Conservation (phyloP, 345 rosid species). For the Populus pruinosa region DNA sequence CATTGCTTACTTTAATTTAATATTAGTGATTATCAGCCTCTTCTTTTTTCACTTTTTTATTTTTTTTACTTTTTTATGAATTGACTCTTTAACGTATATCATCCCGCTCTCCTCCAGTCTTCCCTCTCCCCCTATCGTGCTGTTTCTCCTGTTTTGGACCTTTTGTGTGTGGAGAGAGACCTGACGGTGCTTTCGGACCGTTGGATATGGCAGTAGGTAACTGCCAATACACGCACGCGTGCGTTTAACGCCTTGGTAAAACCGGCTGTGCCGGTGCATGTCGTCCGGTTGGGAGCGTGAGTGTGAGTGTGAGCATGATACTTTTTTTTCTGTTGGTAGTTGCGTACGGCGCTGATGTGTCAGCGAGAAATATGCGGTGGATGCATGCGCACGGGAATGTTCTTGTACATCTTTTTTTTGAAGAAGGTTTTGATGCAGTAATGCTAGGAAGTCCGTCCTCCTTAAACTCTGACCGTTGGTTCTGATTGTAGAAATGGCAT, state of each 20-base stretch:
- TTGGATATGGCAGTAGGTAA: slow-evolving; percentile 18
- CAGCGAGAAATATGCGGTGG: slow-evolving; percentile 29
- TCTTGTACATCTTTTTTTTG: background rate
- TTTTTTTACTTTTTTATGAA: slow-evolving; percentile 4
- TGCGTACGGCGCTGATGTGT: slow-evolving; percentile 33
- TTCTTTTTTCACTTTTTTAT: background rate
- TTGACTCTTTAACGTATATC: slow-evolving; percentile 30
- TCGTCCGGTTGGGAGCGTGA: slow-evolving; percentile 21
- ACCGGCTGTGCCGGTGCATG: slow-evolving; percentile 49
- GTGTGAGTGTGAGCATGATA: background rate
- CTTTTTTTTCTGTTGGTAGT: slow-evolving; percentile 30
- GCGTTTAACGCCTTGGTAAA: slow-evolving; percentile 12
- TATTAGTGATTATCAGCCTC: background rate
- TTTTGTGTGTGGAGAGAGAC: background rate
- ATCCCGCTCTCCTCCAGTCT: background rate
- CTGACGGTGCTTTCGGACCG: background rate
- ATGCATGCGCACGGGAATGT: slow-evolving; percentile 53
- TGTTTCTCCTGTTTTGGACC: background rate
- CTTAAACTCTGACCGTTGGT: slow-evolving; percentile 1
- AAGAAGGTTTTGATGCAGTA: background rate
- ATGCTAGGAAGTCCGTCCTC: background rate
- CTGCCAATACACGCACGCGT: background rate
- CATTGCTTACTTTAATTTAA: background rate
- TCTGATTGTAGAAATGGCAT: background rate
- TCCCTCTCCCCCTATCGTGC: background rate